Conservation (phyloP, 805 yeast genomes). For the Candida awuae region DNA sequence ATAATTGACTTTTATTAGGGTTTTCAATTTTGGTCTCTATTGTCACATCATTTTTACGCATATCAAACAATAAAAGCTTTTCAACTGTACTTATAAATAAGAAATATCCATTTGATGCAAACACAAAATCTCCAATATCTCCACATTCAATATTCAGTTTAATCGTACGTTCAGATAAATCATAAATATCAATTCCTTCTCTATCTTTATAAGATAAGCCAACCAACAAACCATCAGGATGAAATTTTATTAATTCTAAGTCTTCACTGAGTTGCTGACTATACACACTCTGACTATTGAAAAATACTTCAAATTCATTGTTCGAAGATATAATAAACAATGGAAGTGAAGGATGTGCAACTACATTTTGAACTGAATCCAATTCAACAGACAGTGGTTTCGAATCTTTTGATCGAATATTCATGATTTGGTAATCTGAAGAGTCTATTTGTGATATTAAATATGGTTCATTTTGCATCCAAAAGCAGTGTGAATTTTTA, state of each 20-base stretch:
- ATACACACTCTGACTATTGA: constrained; percentile 6
- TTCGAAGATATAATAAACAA: constrained; percentile 2
- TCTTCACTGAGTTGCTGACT: constrained; percentile 2
- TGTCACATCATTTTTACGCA: constrained; percentile 4
- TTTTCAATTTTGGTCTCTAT: background rate
- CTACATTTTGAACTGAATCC: constrained; percentile 1
- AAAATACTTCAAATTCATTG: constrained; percentile 8
- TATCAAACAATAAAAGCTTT: constrained; percentile 1
- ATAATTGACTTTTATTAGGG: background rate
- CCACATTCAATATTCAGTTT: constrained; percentile 7
- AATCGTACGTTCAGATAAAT: constrained; percentile 7
- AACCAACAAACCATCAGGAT: constrained; percentile 18
- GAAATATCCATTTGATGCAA: constrained; percentile 54
- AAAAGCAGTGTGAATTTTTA: constrained; percentile 4
- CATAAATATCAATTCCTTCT: constrained; percentile 13
- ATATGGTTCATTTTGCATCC: constrained; percentile 9
- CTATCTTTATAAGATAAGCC: constrained; percentile 8
- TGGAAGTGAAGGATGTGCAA: constrained; percentile 14
- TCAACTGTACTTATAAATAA: constrained; percentile 21
- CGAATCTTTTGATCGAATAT: constrained; percentile 7
- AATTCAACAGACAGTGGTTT: constrained; percentile 1
- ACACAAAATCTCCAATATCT: constrained; percentile 3
- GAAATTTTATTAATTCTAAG: constrained; percentile 10
- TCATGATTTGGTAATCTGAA: background rate
- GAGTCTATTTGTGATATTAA: background rate